Base-by-base conservation (phyloP, 768 basidiomycete genomes). In the Tylopilus plumbeoviolaceoides region DNA sequence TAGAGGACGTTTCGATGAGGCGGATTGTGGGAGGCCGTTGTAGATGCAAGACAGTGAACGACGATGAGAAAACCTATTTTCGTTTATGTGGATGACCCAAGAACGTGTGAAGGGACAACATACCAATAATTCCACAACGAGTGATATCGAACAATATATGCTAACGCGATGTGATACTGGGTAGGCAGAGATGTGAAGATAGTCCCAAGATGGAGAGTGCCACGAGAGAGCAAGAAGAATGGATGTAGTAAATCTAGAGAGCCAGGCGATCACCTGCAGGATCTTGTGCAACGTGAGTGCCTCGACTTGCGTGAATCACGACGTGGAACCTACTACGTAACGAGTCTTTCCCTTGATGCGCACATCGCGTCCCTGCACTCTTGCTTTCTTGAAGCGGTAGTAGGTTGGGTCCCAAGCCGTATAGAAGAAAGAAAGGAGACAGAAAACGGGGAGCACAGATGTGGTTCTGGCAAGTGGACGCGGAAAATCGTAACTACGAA, bases 321-420 rank as follows among this genome's bases (percentile, higher is more conserved):
- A 39, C 5, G 40, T 14, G 27, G 18, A 18, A 69, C 84, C 50
- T 63, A 86, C 89, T 56, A 80, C 82, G 63, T 91, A 88, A 52
- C 67, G 62, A 9, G 68, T 69, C 66, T 83, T 87, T 20, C 89
- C 87, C 25, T 73, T 76, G 33, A 89, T 72, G 45, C 86, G 81
- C 21, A 91, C 76, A 55, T 83, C 79, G 18, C 88, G 80, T 2
- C 89, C 87, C 72, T 91, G 88, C 39, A 79, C 72, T 59, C 80
- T 78, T 12, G 85, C 82, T 58, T 72, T 77, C 57, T 77, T 77
- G 49, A 80, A 72, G 10, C 78, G 73, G 21, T 78, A 70, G 67
- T 91, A 92, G 18, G 87, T 88, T 12, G 91, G 92, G 64, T 95
- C 84, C 93, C 93, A 95, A 2, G 78, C 82, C 1, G 83, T 83